Evolutionary conservation across 2,329 filamentous ascomycete species (phyloP).

Genomic region (Fusarium robinianum): DNA sequence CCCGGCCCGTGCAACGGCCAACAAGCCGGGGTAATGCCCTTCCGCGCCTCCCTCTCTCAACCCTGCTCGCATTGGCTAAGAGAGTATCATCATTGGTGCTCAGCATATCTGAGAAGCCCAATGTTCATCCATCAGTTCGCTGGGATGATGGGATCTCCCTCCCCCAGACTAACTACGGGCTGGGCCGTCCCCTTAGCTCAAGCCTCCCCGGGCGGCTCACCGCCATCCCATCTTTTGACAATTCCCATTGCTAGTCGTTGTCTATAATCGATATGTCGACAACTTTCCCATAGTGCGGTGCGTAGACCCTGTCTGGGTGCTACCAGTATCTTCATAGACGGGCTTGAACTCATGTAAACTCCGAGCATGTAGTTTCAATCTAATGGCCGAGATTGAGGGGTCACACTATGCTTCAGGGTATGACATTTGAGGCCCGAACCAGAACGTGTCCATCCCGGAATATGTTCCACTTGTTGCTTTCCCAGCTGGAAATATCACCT

Average conservation of each 20-base stretch:
- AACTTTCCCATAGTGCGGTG: background rate
- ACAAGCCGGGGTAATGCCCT: conserved; percentile 2
- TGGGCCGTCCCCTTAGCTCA: conserved; percentile 20
- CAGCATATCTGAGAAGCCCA: background rate
- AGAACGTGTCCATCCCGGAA: no score
- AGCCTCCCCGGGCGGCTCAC: conserved; percentile 16
- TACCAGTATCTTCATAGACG: no score
- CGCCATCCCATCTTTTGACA: conserved; percentile 14
- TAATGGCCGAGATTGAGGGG: no score
- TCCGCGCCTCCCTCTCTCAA: background rate
- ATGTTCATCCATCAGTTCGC: conserved; percentile 1
- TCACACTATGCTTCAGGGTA: no score
- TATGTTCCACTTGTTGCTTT: no score
- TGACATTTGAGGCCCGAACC: no score
- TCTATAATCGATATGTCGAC: background rate
- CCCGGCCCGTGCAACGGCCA: conserved; percentile 7
- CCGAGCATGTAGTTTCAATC: no score
- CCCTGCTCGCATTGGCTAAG: background rate
- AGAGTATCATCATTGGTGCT: background rate
- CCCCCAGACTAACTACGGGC: conserved; percentile 18
- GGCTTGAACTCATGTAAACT: no score
- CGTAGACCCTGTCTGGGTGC: no score
- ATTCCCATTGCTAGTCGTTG: background rate
- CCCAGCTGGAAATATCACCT: no score
- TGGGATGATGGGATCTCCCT: conserved; percentile 3